Base-by-base conservation (phyloP, 2,329 filamentous ascomycete genomes). In the Verticillium klebahnii region DNA sequence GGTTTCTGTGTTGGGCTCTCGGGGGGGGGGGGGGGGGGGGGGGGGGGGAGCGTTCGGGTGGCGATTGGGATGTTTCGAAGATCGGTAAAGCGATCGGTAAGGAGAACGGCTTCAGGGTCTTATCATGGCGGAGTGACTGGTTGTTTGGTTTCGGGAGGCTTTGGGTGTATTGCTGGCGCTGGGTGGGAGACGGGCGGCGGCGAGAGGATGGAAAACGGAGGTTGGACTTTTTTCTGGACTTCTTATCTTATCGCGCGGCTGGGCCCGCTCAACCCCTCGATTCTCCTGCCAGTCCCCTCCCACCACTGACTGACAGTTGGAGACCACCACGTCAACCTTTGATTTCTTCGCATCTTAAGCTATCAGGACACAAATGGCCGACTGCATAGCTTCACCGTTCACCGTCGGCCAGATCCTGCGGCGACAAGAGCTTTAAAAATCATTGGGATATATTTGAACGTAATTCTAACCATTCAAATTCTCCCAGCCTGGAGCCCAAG, bases 71-170 rank as follows among this genome's bases (percentile, higher is more conserved):
- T 54, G n/a, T 3, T 25, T 37, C 40, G n/a, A 34, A n/a, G 32
- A 19, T 54, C 29, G 29, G 29, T 29, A 29, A 29, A 29, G 29
- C 29, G 29, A 29, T 15, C 19, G 6, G 3, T 59, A 12, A 32
- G 12, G 34, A 25, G 37, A 23, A 32, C 2, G 11, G 19, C 17
- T 19, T 17, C 3, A n/a, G 23, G 29, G 8, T 40, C 9, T 40
- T n/a, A 25, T 37, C 55, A 61, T 62, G 19, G 59, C 45, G 19
- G 25, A 39, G 32, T 25, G 36, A n/a, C 40, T 60, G n/a, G 29
- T 54, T 23, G 39, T 57, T 23, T n/a, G 45, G 45, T 9, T 50
- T 23, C 23, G 19, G 40, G 45, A 45, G 19, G 45, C 11, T 50
- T 25, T n/a, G n/a, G 23, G 25, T 50, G 12, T 25, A 36, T 14